Conservation (phyloP, 306 rosid species). For the Trifolium subterraneum region DNA sequence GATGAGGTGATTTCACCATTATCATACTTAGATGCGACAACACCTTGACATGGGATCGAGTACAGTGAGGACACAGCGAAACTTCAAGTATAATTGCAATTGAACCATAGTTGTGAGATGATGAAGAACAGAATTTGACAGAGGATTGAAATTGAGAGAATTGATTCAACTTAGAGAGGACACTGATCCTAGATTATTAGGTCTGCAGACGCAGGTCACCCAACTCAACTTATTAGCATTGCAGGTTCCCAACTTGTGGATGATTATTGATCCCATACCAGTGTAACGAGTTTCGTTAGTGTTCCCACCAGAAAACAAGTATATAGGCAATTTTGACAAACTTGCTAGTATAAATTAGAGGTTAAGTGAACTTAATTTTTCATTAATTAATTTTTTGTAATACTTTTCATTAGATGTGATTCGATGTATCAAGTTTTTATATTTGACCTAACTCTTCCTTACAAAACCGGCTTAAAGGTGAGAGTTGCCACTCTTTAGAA, state of each 20-base stretch:
- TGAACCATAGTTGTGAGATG: background rate
- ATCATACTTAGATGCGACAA: slow-evolving; percentile 5
- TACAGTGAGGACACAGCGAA: background rate
- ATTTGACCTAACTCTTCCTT: background rate
- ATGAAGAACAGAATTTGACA: background rate
- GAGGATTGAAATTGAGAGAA: background rate
- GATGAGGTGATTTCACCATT: background rate
- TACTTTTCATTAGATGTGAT: slow-evolving; percentile 16
- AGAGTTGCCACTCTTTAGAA: slow-evolving; percentile 12
- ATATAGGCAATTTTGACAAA: slow-evolving; percentile 3
- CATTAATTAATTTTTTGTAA: slow-evolving; percentile 19
- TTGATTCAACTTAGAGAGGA: slow-evolving; percentile 9
- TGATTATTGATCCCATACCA: background rate
- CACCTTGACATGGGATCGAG: background rate
- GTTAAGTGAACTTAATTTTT: slow-evolving; percentile 20
- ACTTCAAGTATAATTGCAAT: background rate
- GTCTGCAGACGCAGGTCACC: background rate
- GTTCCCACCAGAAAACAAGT: slow-evolving; percentile 1
- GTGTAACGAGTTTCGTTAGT: background rate
- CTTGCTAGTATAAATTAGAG: background rate
- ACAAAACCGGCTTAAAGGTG: background rate
- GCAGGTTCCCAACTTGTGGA: slow-evolving; percentile 3
- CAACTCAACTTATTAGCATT: slow-evolving; percentile 14
- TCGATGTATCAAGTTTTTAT: background rate
- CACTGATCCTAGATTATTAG: background rate